A percentile compares a stretch with the other conserved stretches of the same genome.
Evolutionary conservation across 2,329 filamentous ascomycete species (phyloP).

Genomic region (Leptographium lundbergii): DNA sequence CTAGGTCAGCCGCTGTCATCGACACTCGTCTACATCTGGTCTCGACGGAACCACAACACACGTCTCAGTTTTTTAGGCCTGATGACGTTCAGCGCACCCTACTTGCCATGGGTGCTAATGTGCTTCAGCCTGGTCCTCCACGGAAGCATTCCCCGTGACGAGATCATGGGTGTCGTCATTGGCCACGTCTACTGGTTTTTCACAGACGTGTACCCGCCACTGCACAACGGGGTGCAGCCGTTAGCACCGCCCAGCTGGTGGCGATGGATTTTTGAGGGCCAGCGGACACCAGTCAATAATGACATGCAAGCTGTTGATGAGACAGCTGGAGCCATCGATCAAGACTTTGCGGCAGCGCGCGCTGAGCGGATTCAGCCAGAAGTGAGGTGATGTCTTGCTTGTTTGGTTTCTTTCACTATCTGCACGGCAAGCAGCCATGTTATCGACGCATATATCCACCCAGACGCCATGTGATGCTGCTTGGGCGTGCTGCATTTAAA

Average conservation of each 20-base stretch:
- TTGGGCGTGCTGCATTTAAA: too few relatives aligned
- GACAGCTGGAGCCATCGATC: constrained; percentile 42
- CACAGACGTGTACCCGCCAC: constrained; percentile 85
- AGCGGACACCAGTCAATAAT: constrained; percentile 19
- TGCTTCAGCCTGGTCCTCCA: constrained; percentile 86
- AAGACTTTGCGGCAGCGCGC: constrained; percentile 49
- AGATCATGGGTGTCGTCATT: constrained; percentile 88
- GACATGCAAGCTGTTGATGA: constrained; percentile 29
- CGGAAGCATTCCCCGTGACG: constrained; percentile 81
- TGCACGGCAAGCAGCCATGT: background rate
- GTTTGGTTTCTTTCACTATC: background rate
- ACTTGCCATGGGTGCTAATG: constrained; percentile 92
- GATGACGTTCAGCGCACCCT: constrained; percentile 84
- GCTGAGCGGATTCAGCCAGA: constrained; percentile 24
- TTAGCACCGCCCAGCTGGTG: constrained; percentile 86
- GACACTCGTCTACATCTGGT: constrained; percentile 96
- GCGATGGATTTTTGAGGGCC: constrained; percentile 69
- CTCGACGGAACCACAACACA: constrained; percentile 83
- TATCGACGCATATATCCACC: too few relatives aligned
- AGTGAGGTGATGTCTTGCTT: constrained; percentile 7
- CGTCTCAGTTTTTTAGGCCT: constrained; percentile 79
- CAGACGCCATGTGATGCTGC: too few relatives aligned
- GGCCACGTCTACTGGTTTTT: constrained; percentile 99
- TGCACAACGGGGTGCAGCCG: constrained; percentile 73
- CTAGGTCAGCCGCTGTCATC: constrained; percentile 88